Conservation (phyloP, 2,329 filamentous ascomycete genomes). For the Epichloe brachyelytri region DNA sequence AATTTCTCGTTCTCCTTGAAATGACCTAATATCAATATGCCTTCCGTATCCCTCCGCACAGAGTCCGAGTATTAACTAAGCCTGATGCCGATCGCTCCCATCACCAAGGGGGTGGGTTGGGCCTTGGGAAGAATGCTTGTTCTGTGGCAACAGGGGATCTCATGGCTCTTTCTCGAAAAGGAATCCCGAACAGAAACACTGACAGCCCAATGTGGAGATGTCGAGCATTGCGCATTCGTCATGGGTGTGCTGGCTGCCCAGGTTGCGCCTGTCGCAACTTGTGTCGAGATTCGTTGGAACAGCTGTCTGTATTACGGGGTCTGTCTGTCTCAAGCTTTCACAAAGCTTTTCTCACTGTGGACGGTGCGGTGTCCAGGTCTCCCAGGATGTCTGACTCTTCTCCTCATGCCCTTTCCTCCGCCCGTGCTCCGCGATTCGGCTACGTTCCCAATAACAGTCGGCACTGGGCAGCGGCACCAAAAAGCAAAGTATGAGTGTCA, state of each 20-base stretch:
- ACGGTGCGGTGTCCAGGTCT: too few species aligned
- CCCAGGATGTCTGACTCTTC: neutral
- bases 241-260: neutral
- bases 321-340: too few species aligned
- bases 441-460: neutral
- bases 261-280: too few species aligned
- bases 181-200: constrained; percentile 7
- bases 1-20: neutral
- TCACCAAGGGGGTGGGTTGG: neutral
- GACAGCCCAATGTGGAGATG: neutral
- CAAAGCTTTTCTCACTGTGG: too few species aligned
- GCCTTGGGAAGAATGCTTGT: neutral
- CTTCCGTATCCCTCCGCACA: too few species aligned
- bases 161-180: constrained; percentile 8
- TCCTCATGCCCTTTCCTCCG: neutral
- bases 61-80: neutral
- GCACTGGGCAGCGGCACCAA: neutral
- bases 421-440: neutral
- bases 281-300: neutral
- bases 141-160: neutral
- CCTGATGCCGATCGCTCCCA: neutral
- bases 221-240: neutral
- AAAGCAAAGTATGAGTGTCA: neutral
- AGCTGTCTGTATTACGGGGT: neutral
- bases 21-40: neutral